Percentiles rank a stretch among this genome's conserved stretches.
phyloP scores from a whole-genome alignment of 1,284 basidiomycete species.

The Irpex lacteus region DNA sequence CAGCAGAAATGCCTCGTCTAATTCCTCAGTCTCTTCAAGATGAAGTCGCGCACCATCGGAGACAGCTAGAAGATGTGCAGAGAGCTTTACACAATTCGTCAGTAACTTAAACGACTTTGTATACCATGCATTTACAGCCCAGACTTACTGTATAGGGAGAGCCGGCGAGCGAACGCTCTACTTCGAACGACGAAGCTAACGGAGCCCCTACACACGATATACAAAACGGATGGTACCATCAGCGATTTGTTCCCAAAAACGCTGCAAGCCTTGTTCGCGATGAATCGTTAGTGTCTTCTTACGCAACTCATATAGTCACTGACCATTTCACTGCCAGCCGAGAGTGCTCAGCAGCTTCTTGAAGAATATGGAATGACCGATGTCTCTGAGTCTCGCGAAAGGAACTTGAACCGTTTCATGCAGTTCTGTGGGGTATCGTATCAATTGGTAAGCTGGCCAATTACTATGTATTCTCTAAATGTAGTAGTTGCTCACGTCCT shows the following conservation, averaged over 20 bases:
- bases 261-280: constrained; percentile 40
- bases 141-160: constrained; percentile 37
- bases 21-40: constrained; percentile 45
- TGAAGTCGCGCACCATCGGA: constrained; percentile 43
- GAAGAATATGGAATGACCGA: constrained; percentile 39
- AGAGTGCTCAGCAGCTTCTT: constrained; percentile 36
- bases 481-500: not conserved
- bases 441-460: constrained; percentile 31
- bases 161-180: constrained; percentile 46
- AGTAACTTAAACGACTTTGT: constrained; percentile 18
- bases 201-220: constrained; percentile 42
- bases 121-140: not conserved
- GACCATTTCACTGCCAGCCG: constrained; percentile 22
- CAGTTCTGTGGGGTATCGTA: constrained; percentile 49
- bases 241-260: constrained; percentile 45
- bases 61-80: constrained; percentile 46
- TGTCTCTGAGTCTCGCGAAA: constrained; percentile 29
- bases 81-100: constrained; percentile 55
- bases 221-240: constrained; percentile 41
- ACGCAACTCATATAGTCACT: not conserved
- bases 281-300: constrained; percentile 38
- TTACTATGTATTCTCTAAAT: not conserved
- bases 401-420: constrained; percentile 50
- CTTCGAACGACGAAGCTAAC: constrained; percentile 38
- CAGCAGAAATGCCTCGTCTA: constrained; percentile 39